These are phyloP conservation scores for Craspedostauros australis DNA, from an alignment of 108 stramenopile species.

Conservation along the genomic window DNA sequence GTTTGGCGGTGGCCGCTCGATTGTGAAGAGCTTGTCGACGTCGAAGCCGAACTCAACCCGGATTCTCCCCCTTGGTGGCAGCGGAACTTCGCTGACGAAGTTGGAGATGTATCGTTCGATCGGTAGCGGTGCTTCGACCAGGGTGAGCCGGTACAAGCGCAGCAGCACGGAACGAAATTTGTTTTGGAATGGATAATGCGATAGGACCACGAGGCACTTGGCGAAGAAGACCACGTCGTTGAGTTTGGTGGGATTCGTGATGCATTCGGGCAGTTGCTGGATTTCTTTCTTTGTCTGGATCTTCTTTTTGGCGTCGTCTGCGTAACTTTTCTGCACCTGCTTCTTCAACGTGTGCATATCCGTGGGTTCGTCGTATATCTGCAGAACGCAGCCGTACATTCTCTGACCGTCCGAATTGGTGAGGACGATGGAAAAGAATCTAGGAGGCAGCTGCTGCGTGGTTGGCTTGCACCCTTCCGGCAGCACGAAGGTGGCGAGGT, in stretches of 20 bases:
- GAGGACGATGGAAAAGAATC: conserved; percentile 72
- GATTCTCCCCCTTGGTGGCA: conserved; percentile 76
- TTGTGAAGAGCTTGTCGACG: conserved; percentile 32
- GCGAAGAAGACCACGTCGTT: conserved; percentile 57
- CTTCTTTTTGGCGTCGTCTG: no score
- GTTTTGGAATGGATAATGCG: conserved; percentile 84
- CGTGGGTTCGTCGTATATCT: conserved; percentile 55
- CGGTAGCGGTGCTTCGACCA: conserved; percentile 73
- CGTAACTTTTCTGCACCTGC: conserved; percentile 22
- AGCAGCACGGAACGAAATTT: conserved; percentile 59
- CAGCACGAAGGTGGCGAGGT: conserved; percentile 60
- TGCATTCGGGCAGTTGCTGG: conserved; percentile 16
- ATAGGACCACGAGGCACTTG: conserved; percentile 78
- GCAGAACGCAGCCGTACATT: conserved; percentile 65
- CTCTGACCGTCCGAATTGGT: conserved; percentile 56
- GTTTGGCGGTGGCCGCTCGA: conserved; percentile 63
- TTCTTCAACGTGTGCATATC: conserved; percentile 25
- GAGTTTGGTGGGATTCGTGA: not conserved
- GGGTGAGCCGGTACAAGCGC: conserved; percentile 77
- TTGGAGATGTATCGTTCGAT: conserved; percentile 88
- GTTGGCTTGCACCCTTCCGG: conserved; percentile 60
- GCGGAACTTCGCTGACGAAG: conserved; percentile 75
- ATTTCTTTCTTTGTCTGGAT: no score
- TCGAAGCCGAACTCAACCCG: conserved; percentile 46
- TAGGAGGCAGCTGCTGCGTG: conserved; percentile 37